Base-by-base conservation (phyloP, 495 filamentous ascomycete species). In the Penicillium diatomitis region DNA sequence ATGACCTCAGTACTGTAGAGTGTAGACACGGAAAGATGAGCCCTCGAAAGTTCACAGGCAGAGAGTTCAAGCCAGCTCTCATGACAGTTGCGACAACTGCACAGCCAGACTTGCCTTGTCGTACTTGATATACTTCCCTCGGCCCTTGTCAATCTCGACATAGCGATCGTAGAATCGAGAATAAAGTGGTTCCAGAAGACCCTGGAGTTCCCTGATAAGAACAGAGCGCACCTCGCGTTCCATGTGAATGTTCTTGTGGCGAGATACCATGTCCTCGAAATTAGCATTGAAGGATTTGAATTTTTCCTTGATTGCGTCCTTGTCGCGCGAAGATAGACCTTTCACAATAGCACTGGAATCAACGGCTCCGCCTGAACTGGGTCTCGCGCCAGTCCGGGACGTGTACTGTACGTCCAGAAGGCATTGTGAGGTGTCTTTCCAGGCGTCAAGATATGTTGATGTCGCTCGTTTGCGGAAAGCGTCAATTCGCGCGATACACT, bases 51-150 rank as follows among this genome's bases (percentile, higher is more conserved):
- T 20, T 20, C 20, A 27, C 28, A 7, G 27, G 8, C 28, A 34
- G 30, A 20, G 37, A 20, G 20, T 20, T 20, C 20, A 20, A 20
- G 20, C 20, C 20, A 2, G 20, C 20, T 20, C 43, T 53, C 38
- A 69, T 31, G 53, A 55, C 42, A 76, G 56, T 36, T 65, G 63
- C 8, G 75, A 71, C 48, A 79, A 53, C 45, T 75, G 67, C 27
- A 71, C 67, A 39, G 76, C 66, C 44, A 79, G 57, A 40, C 62
- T 67, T 11, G 75, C 76, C 70, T 96, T 96, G 69, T 96, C 90
- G 63, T 92, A 97, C 73, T 91, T 95, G 68, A 91, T 88, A 68
- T 97, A 95, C 69, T 97, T 97, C 50, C 89, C 89, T 63, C 87
- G 87, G 32, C 92, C 90, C 68, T 92, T 96, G 68, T 97, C 95